Percentiles rank a stretch among this genome's conserved stretches.
phyloP scores from a whole-genome alignment of 176 grass and related monocot genomes.

The Chloris gayana region DNA sequence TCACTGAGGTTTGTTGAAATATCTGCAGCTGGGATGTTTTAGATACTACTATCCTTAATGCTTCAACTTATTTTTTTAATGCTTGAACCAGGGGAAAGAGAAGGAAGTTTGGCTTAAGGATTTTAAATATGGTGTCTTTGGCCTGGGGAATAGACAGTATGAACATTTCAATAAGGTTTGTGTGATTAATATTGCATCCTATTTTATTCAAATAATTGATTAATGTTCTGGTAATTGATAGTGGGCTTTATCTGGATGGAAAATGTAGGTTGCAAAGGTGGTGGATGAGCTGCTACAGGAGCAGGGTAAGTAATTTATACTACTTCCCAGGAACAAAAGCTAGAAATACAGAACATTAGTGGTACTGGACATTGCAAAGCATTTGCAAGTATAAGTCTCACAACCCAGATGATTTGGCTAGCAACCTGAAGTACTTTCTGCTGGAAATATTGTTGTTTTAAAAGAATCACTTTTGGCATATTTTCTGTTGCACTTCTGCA shows the following conservation, averaged over 20 bases:
- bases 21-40: neutral
- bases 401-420: neutral
- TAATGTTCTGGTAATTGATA: conserved; percentile 33
- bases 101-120: conserved; percentile 69
- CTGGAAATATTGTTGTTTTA: neutral
- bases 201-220: conserved; percentile 13
- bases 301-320: conserved; percentile 53
- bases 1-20: conserved; percentile 72
- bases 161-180: conserved; percentile 98
- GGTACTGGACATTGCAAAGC: neutral
- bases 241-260: conserved; percentile 26
- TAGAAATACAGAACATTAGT: neutral
- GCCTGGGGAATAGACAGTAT: conserved; percentile 90
- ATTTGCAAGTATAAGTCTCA: neutral
- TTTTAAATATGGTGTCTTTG: conserved; percentile 92
- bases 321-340: neutral
- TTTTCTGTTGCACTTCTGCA: no score
- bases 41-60: neutral
- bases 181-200: conserved; percentile 20
- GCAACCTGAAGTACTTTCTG: neutral
- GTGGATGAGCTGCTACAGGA: conserved; percentile 76
- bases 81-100: conserved; percentile 65
- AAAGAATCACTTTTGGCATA: neutral
- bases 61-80: conserved; percentile 24
- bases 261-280: conserved; percentile 75